Percentiles rank a stretch among this genome's conserved stretches.
Evolutionary conservation across 1,139 yeast genomes (phyloP).

Genomic region (Sugiyamaella xylanicola): DNA sequence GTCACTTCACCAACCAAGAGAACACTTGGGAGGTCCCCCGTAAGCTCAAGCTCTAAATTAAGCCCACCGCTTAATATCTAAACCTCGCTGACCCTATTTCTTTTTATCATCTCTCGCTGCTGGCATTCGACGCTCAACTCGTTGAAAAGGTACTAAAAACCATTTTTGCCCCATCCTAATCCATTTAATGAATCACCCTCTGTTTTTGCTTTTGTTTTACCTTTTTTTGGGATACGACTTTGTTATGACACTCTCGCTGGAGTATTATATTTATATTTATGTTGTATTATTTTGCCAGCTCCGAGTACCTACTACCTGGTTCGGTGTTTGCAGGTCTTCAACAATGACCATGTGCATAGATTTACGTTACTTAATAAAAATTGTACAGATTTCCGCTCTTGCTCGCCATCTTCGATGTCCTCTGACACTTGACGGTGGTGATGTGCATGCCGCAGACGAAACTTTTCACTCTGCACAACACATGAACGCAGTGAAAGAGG

Average conservation of each 20-base stretch:
- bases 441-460: not conserved
- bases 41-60: conserved; percentile 67
- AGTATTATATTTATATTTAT: conserved; percentile 16
- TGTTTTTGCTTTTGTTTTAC: conserved; percentile 7
- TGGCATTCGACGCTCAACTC: conserved; percentile 36
- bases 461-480: conserved; percentile 2
- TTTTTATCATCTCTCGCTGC: conserved; percentile 20
- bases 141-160: conserved; percentile 25
- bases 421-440: too few relatives aligned
- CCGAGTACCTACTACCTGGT: conserved; percentile 16
- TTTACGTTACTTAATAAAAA: conserved; percentile 13
- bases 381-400: conserved; percentile 13
- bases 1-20: conserved; percentile 99
- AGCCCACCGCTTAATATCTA: not conserved
- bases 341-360: conserved; percentile 30
- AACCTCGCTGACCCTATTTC: conserved; percentile 6
- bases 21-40: conserved; percentile 99
- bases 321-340: conserved; percentile 30
- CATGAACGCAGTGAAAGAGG: conserved; percentile 26
- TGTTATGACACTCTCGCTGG: conserved; percentile 20
- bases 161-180: conserved; percentile 1
- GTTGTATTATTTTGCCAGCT: conserved; percentile 24
- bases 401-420: too few relatives aligned
- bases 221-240: conserved; percentile 22
- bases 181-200: not conserved